Conservation (phyloP, 2,329 filamentous ascomycete genomes). For the Fusarium verticillioides region DNA sequence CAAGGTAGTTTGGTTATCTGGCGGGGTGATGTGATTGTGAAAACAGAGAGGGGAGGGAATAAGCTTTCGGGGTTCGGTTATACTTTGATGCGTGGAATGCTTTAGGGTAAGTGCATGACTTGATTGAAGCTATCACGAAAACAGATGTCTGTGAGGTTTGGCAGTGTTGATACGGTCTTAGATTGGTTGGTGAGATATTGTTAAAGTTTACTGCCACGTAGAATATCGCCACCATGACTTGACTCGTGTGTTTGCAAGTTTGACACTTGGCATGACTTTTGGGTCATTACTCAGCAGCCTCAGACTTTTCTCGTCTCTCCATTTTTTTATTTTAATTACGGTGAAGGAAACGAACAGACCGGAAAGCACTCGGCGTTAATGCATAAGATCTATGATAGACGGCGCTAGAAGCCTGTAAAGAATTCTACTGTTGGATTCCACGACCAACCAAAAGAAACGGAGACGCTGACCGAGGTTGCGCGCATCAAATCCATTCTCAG, state of each 20-base stretch:
- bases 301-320: neutral
- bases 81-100: neutral
- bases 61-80: neutral
- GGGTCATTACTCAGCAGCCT: neutral
- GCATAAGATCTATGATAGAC: neutral
- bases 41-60: neutral
- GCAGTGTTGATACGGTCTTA: neutral
- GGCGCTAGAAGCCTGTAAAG: constrained; percentile 21
- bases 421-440: constrained; percentile 9
- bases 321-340: neutral
- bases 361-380: constrained; percentile 17
- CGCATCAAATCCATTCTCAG: neutral
- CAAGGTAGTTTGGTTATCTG: too few species aligned
- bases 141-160: neutral
- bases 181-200: neutral
- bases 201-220: neutral
- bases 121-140: neutral
- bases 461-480: constrained; percentile 14
- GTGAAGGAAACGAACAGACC: neutral
- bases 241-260: neutral
- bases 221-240: neutral
- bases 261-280: neutral
- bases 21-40: neutral
- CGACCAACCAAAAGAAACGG: constrained; percentile 20
- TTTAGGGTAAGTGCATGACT: neutral